Conservation (phyloP, 2,329 filamentous ascomycete genomes). For the Pseudogymnoascus sp. region DNA sequence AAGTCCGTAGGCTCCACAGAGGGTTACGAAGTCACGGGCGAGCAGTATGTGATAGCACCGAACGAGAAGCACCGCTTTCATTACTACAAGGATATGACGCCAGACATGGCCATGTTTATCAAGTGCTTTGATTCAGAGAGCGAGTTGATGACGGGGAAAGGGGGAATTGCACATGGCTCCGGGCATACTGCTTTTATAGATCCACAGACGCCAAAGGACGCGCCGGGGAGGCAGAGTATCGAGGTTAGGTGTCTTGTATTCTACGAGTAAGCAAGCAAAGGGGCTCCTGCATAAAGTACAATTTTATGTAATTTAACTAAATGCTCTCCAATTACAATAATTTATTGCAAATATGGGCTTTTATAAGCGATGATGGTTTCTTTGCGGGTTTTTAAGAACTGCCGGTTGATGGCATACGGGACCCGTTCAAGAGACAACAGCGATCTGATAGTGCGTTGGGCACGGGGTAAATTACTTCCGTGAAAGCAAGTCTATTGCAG, state of each 20-base stretch:
- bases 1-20: conserved; percentile 39
- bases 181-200: conserved; percentile 75
- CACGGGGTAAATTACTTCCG: no score
- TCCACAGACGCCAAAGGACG: conserved; percentile 58
- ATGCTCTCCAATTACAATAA: background rate
- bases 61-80: conserved; percentile 58
- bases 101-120: conserved; percentile 63
- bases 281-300: background rate
- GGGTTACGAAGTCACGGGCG: conserved; percentile 55
- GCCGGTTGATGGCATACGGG: background rate
- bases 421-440: no score
- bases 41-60: conserved; percentile 52
- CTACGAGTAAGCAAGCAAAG: conserved; percentile 4
- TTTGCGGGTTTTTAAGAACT: background rate
- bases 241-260: conserved; percentile 79
- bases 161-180: conserved; percentile 27
- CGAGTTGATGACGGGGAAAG: conserved; percentile 37
- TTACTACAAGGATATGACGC: conserved; percentile 60
- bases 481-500: no score
- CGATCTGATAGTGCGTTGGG: no score
- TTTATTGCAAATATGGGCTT: background rate
- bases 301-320: no score
- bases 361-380: background rate
- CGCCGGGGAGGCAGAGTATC: conserved; percentile 71
- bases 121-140: conserved; percentile 64